Conservation (phyloP, 768 basidiomycete species). For the Asterophora lycoperdoides region DNA sequence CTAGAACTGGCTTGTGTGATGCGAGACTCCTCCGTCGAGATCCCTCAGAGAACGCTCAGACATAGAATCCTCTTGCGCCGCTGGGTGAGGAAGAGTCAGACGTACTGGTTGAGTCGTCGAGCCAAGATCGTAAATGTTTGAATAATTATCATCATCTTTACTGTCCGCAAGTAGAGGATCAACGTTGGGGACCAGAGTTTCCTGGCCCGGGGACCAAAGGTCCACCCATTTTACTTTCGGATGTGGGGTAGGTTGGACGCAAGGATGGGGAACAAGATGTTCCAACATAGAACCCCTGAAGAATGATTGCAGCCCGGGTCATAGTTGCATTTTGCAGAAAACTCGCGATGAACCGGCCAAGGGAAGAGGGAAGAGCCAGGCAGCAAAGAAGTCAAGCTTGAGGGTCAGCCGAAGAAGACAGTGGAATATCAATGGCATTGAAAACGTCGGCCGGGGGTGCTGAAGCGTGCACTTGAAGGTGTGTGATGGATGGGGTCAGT, state of each 20-base stretch:
- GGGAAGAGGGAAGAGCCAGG: not conserved
- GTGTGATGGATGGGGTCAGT: constrained; percentile 4
- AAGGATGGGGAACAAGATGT: constrained; percentile 10
- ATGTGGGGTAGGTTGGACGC: constrained; percentile 3
- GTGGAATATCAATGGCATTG: not conserved
- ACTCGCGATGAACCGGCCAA: too few species aligned
- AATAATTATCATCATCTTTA: not conserved
- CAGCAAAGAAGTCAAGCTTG: not conserved
- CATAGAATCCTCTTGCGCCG: too few species aligned
- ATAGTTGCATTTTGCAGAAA: too few species aligned
- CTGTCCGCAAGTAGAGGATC: not conserved
- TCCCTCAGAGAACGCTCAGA: too few species aligned
- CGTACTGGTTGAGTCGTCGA: too few species aligned
- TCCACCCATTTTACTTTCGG: constrained; percentile 11
- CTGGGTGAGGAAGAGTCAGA: too few species aligned
- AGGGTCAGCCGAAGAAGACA: constrained; percentile 7
- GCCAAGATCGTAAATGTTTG: too few species aligned
- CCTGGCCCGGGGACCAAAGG: constrained; percentile 3
- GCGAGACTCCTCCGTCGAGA: too few species aligned
- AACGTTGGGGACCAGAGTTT: not conserved
- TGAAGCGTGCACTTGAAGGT: constrained; percentile 1
- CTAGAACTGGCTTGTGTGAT: too few species aligned
- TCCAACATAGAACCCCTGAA: constrained; percentile 9
- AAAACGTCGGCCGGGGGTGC: not conserved
- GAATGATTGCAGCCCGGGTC: not conserved